Percentiles rank a stretch among this genome's conserved stretches.
These are phyloP conservation scores for Lentinula boryana DNA, from an alignment of 768 basidiomycete species.

Conservation along the genomic window DNA sequence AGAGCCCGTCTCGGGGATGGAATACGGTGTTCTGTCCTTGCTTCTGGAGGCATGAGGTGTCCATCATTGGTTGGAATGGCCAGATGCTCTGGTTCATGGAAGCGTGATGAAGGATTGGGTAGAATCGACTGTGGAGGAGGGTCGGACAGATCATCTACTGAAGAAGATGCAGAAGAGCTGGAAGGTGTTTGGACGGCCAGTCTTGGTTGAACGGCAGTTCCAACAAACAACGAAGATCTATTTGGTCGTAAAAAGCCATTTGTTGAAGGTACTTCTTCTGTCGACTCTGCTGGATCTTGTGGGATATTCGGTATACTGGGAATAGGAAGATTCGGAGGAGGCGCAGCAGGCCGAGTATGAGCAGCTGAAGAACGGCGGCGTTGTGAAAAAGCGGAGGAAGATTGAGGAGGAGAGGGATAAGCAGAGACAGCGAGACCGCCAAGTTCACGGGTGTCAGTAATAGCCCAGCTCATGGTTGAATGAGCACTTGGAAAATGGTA, in stretches of 20 bases:
- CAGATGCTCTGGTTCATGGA: slow-evolving; percentile 16
- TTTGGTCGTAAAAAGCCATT: background rate
- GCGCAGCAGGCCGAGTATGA: slow-evolving; percentile 57
- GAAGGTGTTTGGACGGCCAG: slow-evolving; percentile 57
- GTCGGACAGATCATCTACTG: slow-evolving; percentile 49
- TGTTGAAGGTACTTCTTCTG: background rate
- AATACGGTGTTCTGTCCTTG: slow-evolving; percentile 45
- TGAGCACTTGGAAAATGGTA: background rate
- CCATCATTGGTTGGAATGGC: slow-evolving; percentile 19
- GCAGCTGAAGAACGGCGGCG: slow-evolving; percentile 69
- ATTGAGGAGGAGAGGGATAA: slow-evolving; percentile 1
- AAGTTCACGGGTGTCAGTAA: background rate
- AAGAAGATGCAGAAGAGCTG: slow-evolving; percentile 21
- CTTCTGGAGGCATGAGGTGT: slow-evolving; percentile 35
- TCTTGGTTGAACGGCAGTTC: slow-evolving; percentile 47
- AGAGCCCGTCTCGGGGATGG: slow-evolving; percentile 83
- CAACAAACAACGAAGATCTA: slow-evolving; percentile 21
- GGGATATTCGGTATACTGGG: slow-evolving; percentile 51
- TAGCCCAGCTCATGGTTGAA: slow-evolving; percentile 2
- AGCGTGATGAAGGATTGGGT: slow-evolving; percentile 28
- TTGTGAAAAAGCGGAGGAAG: slow-evolving; percentile 30
- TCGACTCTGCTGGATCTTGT: background rate
- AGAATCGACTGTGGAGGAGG: slow-evolving; percentile 51
- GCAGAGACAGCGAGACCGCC: slow-evolving; percentile 2
- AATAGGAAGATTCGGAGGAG: slow-evolving; percentile 72